Conservation (phyloP, 306 rosid genomes). For the Sicyos edulis region DNA sequence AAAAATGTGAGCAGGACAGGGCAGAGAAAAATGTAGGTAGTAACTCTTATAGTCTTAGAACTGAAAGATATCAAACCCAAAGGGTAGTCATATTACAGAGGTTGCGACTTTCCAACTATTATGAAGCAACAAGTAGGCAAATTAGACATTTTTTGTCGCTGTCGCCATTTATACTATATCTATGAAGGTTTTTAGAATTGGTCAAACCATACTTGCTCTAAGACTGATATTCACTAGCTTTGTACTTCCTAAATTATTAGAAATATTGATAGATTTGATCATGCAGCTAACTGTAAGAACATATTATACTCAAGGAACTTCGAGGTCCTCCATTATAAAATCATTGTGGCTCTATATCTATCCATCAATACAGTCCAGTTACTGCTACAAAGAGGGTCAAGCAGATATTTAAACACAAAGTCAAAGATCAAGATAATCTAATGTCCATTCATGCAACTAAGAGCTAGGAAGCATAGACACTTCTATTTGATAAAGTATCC, state of each 20-base stretch:
- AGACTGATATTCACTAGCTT: not conserved
- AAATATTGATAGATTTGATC: not conserved
- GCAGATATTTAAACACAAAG: not conserved
- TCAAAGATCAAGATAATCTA: slow-evolving; percentile 8
- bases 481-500: too few species aligned
- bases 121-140: not conserved
- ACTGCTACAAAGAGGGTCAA: not conserved
- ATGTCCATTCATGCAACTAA: not conserved
- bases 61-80: not conserved
- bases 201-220: not conserved
- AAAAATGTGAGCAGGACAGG: not conserved
- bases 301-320: slow-evolving; percentile 1
- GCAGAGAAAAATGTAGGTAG: not conserved
- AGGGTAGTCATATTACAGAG: not conserved
- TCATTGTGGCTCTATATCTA: not conserved
- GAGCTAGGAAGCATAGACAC: too few species aligned
- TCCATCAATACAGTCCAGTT: not conserved
- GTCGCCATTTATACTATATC: not conserved
- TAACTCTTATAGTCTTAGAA: not conserved
- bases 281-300: not conserved
- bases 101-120: not conserved
- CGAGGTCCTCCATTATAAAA: not conserved
- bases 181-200: not conserved
- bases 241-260: not conserved
- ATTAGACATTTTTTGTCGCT: not conserved